These are phyloP conservation scores for Kodamaea nitidulidarum DNA, from an alignment of 805 yeast species.

Conservation along the genomic window DNA sequence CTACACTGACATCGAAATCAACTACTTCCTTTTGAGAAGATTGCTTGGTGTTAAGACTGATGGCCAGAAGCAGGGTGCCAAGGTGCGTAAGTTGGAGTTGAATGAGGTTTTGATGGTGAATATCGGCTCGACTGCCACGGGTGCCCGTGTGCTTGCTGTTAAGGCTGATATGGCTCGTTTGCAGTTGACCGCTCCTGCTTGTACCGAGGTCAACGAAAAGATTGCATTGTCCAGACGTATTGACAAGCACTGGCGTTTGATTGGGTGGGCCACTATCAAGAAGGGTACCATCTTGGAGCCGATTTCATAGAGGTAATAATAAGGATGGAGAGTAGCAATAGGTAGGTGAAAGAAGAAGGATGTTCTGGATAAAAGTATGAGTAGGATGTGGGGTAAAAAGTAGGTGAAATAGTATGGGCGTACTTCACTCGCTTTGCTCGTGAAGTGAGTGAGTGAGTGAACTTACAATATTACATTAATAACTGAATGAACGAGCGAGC, in stretches of 20 bases:
- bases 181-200: slow-evolving; percentile 94
- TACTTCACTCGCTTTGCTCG: too few species aligned
- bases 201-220: slow-evolving; percentile 97
- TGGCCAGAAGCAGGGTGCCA: slow-evolving; percentile 89
- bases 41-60: slow-evolving; percentile 97
- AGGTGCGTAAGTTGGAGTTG: slow-evolving; percentile 88
- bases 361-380: too few species aligned
- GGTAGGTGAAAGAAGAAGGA: too few species aligned
- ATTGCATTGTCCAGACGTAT: slow-evolving; percentile 98
- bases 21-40: slow-evolving; percentile 94
- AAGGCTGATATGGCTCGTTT: slow-evolving; percentile 99
- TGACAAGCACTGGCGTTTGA: slow-evolving; percentile 99
- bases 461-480: too few species aligned
- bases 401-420: too few species aligned
- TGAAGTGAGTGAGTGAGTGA: too few species aligned
- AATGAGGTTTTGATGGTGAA: slow-evolving; percentile 98
- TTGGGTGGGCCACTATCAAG: slow-evolving; percentile 99
- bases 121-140: slow-evolving; percentile 98
- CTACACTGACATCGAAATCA: slow-evolving; percentile 95
- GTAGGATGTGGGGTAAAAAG: too few species aligned
- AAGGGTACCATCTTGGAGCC: slow-evolving; percentile 90
- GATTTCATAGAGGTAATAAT: slow-evolving; percentile 20
- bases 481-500: too few species aligned
- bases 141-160: slow-evolving; percentile 97
- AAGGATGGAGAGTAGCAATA: too few species aligned